phyloP scores from a whole-genome alignment of 805 yeast species.

The Yamadazyma akitaensis region DNA sequence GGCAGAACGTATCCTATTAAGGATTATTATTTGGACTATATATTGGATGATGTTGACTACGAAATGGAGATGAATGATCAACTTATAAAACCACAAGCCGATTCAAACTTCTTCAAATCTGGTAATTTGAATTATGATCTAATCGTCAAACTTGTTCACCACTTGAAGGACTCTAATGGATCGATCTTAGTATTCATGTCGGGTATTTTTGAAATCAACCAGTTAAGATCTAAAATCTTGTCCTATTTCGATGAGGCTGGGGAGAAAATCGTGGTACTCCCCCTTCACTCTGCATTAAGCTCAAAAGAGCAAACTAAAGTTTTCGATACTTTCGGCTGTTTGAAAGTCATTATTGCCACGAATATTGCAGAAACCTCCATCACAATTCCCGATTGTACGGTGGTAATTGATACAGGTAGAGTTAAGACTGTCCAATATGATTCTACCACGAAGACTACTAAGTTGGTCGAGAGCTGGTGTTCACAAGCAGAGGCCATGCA shows the following conservation, averaged over 20 bases:
- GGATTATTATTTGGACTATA: slow-evolving; percentile 68
- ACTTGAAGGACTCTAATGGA: slow-evolving; percentile 43
- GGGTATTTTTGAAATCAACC: slow-evolving; percentile 83
- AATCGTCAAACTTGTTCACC: slow-evolving; percentile 44
- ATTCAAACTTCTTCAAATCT: slow-evolving; percentile 58
- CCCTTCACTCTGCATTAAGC: slow-evolving; percentile 84
- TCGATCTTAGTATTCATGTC: slow-evolving; percentile 84
- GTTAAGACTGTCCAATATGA: slow-evolving; percentile 78
- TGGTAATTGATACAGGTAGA: slow-evolving; percentile 83
- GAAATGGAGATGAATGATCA: slow-evolving; percentile 44
- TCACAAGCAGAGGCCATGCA: slow-evolving; percentile 88
- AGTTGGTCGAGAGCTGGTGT: slow-evolving; percentile 77
- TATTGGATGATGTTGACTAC: slow-evolving; percentile 58
- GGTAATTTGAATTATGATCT: slow-evolving; percentile 78
- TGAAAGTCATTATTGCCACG: slow-evolving; percentile 86
- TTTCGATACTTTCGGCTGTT: slow-evolving; percentile 53
- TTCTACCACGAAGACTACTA: slow-evolving; percentile 61
- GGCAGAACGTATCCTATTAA: slow-evolving; percentile 93
- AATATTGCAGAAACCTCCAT: slow-evolving; percentile 97
- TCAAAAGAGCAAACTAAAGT: slow-evolving; percentile 81
- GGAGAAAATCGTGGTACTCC: slow-evolving; percentile 44
- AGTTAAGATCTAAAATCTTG: slow-evolving; percentile 24
- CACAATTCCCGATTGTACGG: slow-evolving; percentile 93
- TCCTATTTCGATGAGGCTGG: slow-evolving; percentile 9
- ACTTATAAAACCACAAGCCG: slow-evolving; percentile 53